Base-by-base conservation (phyloP, 495 filamentous ascomycete species). In the Talaromyces stipitatus region DNA sequence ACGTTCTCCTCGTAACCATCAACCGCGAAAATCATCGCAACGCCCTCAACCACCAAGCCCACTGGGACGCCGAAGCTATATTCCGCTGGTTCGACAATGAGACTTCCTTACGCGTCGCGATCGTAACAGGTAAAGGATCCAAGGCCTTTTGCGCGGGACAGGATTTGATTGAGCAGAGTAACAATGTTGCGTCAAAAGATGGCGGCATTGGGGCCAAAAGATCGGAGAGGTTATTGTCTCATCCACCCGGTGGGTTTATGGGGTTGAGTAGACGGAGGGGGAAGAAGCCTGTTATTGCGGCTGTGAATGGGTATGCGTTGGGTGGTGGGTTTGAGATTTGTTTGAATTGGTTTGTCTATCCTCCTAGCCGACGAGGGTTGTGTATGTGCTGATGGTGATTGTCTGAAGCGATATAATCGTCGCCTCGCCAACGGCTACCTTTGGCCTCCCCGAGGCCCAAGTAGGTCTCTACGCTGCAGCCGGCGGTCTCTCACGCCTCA, bases 261-360 rank as follows among this genome's bases (percentile, higher is more conserved):
- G 74, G 74, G 0, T 63, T 77, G 6, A 67, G 71, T 4, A 64
- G 64, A 24, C 63, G 69, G 7, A 43, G 56, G 20, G 70, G 70
- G 1, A 69, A 65, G 56, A 72, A 73, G 57, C 88, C 87, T 4
- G 70, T 91, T 14, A 81, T 91, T 36, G 81, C 80, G 3, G 88
- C 88, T 8, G 83, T 90, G 16, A 84, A 88, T 64, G 88, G 88
- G 3, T 62, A 85, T 22, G 82, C 81, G 43, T 70, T 85, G 29
- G 88, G 88, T 5, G 87, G 88, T 32, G 88, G 87, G n/a, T 79
- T 83, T 57, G 88, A 91, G 70, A 84, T 87, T 61, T 72, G 79
- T 18, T 68, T 85, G 12, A 90, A 89, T 60, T 79, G 64, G 67
- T 64, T 47, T 8, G 58, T 41, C 30, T 23, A 53, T 41, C 54